Evolutionary conservation across 2,329 filamentous ascomycete species (phyloP), one percentile per base, ranked within the genome.

Genomic region (Ophiostoma novo-ulmi): DNA sequence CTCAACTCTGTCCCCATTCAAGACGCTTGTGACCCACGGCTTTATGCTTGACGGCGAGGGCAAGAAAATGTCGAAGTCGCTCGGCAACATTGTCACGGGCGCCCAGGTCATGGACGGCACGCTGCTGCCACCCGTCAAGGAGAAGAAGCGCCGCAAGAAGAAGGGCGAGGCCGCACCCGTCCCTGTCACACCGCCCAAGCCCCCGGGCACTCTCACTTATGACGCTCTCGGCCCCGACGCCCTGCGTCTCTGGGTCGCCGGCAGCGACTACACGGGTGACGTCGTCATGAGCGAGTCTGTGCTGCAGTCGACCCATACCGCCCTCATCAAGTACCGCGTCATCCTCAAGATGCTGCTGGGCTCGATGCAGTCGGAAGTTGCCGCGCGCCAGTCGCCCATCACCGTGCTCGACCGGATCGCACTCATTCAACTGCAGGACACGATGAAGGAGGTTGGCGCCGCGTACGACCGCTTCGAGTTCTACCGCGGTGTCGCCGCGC

Each of bases 31-130:
- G 72, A 99, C 95, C 0, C 95, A 99, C 77, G 95, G 95, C 0
- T 99, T 99, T 78, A 94, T 93, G 0, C 86, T 99, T 1, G 95
- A 99, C 76, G 85, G 90, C 68, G 82, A 91, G 48, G 94, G 94
- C n/a, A 93, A 92, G 78, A 99, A 99, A 80, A 99, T 99, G 95
- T 97, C 94, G 78, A 99, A 99, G 80, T 97, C 93, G 0, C 82
- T 97, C 1, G 95, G 95, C 20, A 99, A 99, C 77, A 89, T 91
- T 38, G 88, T 98, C 70, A 85, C 88, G 0, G 94, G 94, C 0
- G 83, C 87, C 7, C 85, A 97, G 73, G 93, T 99, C 74, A 95
- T 97, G 83, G 87, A 92, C 69, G 94, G 94, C 7, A 88, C 89
- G 3, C 82, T 97, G 13, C 80, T 96, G 17, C 91, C 91, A 6